These are phyloP conservation scores for Daldinia sp. DNA, from an alignment of 2,329 filamentous ascomycete genomes.

Conservation along the genomic window DNA sequence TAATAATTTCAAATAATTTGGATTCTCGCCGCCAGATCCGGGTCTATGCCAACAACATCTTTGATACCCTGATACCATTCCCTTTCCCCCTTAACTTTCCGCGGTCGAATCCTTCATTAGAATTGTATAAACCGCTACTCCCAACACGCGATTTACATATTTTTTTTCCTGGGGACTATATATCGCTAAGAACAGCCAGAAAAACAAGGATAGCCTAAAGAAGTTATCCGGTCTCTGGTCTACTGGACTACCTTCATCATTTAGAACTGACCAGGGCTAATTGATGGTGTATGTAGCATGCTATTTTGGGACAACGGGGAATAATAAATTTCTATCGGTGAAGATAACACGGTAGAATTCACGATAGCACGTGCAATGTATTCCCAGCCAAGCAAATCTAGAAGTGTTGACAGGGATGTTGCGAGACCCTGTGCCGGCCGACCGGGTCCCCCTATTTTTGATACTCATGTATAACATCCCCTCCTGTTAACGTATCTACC, in stretches of 20 bases:
- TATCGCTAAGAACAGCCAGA: not conserved
- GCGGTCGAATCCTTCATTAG: not conserved
- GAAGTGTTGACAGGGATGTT: constrained; percentile 5
- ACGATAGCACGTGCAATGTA: constrained; percentile 14
- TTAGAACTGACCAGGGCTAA: not conserved
- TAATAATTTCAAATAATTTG: constrained; percentile 16
- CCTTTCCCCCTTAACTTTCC: constrained; percentile 6
- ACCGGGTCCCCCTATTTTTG: not conserved
- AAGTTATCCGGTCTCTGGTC: not conserved
- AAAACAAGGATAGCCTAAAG: not conserved
- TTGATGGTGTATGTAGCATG: not conserved
- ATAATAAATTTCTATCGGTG: not conserved
- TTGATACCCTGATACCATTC: constrained; percentile 2
- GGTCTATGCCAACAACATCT: constrained; percentile 8
- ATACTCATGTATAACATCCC: not conserved
- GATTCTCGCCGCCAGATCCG: constrained; percentile 15
- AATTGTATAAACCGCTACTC: constrained; percentile 9
- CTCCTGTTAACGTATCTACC: too few species aligned
- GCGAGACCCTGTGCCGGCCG: constrained; percentile 2
- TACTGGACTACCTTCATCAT: not conserved
- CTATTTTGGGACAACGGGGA: not conserved
- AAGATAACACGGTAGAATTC: constrained; percentile 4
- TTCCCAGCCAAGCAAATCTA: constrained; percentile 10
- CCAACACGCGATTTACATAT: constrained; percentile 15
- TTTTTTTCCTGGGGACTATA: not conserved